Evolutionary conservation across 139 green algal genomes (phyloP), one percentile per base, ranked within the genome.

Genomic region (Coelastrella sp.): DNA sequence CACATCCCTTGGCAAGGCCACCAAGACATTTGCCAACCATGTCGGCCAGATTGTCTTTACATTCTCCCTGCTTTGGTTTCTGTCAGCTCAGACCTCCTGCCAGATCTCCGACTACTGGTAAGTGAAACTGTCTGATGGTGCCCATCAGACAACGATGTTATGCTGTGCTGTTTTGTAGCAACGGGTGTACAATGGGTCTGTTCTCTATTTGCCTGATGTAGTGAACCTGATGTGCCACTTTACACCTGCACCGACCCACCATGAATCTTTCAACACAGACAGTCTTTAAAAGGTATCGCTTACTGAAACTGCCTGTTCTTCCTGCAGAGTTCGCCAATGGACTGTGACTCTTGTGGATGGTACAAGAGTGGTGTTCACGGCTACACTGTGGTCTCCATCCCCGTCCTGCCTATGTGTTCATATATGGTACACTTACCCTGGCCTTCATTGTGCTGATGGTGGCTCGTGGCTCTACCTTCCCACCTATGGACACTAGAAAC

Each of bases 381-480:
- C 64, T 19, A 57, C 32, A 57, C 11, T 5, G 76, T 74, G 50
- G 53, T 68, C 51, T 21, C n/a, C 51, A 48, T 11, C 79, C 79
- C 27, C 53, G 69, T 17, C 32, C 74, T 38, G 78, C 81, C 48
- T 94, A 94, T 77, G 85, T 87, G 0, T 76, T 87, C 35, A 78
- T 85, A 68, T 94, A 92, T 59, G 75, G 85, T 15, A 78, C 86
- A 45, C 84, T 89, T 13, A 85, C 86, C 30, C 50, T 91, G 17
- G 74, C 79, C 38, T 92, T 88, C 83, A 73, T 92, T 25, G 59
- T 85, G 35, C 83, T 90, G 79, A 93, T 93, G 89, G 4, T 93
- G 21, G 81, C 87, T 79, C 91, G 91, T 53, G 90, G 89, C 15
- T 30, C 79, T 63, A 77, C 71, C 50, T 90, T 93, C 79, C n/a